These are phyloP conservation scores for Stereum hirsutum DNA, from an alignment of 1,284 basidiomycete species.

Conservation along the genomic window DNA sequence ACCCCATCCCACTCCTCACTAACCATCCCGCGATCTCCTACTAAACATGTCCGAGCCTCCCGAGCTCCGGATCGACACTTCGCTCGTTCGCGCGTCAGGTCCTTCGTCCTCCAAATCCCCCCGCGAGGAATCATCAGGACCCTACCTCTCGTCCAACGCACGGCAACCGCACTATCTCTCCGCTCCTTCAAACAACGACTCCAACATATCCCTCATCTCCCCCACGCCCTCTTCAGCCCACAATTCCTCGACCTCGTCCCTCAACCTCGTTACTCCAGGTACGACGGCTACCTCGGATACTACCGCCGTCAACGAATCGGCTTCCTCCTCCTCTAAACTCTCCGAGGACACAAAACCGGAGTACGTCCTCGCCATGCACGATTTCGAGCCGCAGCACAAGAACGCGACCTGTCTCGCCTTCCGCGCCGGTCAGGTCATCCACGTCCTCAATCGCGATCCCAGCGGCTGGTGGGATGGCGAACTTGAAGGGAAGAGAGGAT, in stretches of 20 bases:
- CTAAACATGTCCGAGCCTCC: conserved; percentile 9
- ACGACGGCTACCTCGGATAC: conserved; percentile 15
- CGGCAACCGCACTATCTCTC: conserved; percentile 37
- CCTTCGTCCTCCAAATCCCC: conserved; percentile 9
- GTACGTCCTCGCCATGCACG: conserved; percentile 83
- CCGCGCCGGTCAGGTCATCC: conserved; percentile 83
- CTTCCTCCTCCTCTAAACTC: conserved; percentile 16
- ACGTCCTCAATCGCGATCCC: conserved; percentile 77
- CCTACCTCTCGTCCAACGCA: conserved; percentile 10
- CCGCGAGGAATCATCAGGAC: not conserved
- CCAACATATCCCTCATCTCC: conserved; percentile 44
- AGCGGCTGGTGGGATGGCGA: conserved; percentile 99
- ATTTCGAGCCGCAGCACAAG: conserved; percentile 66
- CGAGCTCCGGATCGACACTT: conserved; percentile 18
- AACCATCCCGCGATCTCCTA: not conserved
- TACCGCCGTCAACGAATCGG: no score
- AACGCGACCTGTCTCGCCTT: conserved; percentile 84
- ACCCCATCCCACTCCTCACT: not conserved
- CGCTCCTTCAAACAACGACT: conserved; percentile 43
- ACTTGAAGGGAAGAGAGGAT: conserved; percentile 79
- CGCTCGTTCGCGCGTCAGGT: conserved; percentile 8
- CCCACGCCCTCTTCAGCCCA: conserved; percentile 45
- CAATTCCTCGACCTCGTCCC: conserved; percentile 41
- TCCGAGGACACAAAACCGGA: conserved; percentile 36
- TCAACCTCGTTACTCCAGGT: conserved; percentile 21